These are phyloP conservation scores for Tulasnella sp. DNA, from an alignment of 768 basidiomycete genomes.

Conservation along the genomic window DNA sequence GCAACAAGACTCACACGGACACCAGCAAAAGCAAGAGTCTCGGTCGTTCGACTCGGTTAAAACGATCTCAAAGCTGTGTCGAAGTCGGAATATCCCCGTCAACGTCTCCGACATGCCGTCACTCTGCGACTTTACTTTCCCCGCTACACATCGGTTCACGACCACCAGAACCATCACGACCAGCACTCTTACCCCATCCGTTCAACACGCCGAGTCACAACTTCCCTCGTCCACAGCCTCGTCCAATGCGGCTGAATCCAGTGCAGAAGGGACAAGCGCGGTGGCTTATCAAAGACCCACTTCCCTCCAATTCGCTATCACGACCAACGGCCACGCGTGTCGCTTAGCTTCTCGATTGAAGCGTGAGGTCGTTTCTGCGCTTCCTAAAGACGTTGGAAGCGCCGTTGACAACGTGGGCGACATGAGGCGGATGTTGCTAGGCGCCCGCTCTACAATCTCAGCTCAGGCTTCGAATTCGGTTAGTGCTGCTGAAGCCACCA, in stretches of 20 bases:
- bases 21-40: slow-evolving; percentile 20
- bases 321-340: slow-evolving; percentile 89
- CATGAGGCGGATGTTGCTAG: slow-evolving; percentile 46
- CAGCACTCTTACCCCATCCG: neutral
- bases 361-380: slow-evolving; percentile 67
- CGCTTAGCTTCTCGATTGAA: slow-evolving; percentile 70
- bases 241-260: slow-evolving; percentile 30
- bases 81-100: slow-evolving; percentile 54
- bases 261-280: slow-evolving; percentile 28
- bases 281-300: slow-evolving; percentile 45
- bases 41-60: neutral
- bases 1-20: slow-evolving; percentile 36
- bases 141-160: slow-evolving; percentile 74
- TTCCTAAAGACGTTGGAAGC: slow-evolving; percentile 63
- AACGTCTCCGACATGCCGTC: slow-evolving; percentile 83
- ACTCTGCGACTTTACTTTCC: slow-evolving; percentile 84
- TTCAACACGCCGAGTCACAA: neutral
- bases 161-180: slow-evolving; percentile 30
- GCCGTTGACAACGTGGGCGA: slow-evolving; percentile 69
- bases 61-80: slow-evolving; percentile 43
- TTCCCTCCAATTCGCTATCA: slow-evolving; percentile 59
- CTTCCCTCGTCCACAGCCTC: neutral
- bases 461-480: slow-evolving; percentile 39
- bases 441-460: neutral
- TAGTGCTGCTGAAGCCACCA: too few relatives aligned